Percentiles rank a stretch among this genome's conserved stretches.
phyloP scores from a whole-genome alignment of 108 stramenopile genomes.

The Cyclotella choctawhatcheeana region DNA sequence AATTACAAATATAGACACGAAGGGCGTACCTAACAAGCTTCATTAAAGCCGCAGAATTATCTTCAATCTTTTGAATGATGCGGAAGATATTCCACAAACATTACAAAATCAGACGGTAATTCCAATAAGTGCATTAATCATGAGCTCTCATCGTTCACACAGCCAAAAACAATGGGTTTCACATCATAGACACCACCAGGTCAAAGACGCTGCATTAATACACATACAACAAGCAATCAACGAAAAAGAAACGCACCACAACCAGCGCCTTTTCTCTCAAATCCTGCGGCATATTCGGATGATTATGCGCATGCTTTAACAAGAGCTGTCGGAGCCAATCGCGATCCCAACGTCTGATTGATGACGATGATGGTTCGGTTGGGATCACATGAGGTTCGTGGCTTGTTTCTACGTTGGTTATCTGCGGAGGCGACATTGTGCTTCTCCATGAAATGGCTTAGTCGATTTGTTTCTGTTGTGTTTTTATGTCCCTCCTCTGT shows the following conservation, averaged over 20 bases:
- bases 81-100: conserved; percentile 3
- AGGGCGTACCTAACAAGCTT: conserved; percentile 1
- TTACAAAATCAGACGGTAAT: conserved; percentile 16
- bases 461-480: no score
- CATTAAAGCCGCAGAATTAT: conserved; percentile 27
- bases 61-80: not conserved
- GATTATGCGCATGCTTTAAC: conserved; percentile 30
- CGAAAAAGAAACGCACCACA: conserved; percentile 11
- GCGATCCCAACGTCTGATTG: conserved; percentile 18
- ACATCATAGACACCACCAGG: no score
- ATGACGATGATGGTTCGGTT: not conserved
- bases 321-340: conserved; percentile 45
- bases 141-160: no score
- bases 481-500: no score
- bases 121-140: conserved; percentile 29
- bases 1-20: no score
- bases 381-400: not conserved
- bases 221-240: not conserved
- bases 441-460: no score
- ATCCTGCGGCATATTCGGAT: conserved; percentile 28
- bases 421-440: not conserved
- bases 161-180: no score
- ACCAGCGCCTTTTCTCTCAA: conserved; percentile 21
- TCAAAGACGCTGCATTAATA: no score
- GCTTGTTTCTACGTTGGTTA: not conserved